A percentile compares a stretch with the other conserved stretches of the same genome.
These are phyloP conservation scores for Penicillium antarcticum DNA, from an alignment of 495 filamentous ascomycete species.

Conservation along the genomic window DNA sequence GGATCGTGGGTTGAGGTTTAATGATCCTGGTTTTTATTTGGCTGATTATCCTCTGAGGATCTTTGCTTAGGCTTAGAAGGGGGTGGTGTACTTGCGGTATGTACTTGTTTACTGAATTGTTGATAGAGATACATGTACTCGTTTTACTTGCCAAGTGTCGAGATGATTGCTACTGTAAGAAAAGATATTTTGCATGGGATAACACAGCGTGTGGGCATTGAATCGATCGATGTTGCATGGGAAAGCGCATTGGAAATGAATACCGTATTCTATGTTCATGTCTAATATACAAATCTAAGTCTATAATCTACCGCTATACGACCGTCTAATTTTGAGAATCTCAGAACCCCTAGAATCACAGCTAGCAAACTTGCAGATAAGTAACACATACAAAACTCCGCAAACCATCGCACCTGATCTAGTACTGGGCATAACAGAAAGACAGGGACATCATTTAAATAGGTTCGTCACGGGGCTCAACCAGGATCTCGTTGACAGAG, in stretches of 20 bases:
- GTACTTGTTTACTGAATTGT: too few species aligned
- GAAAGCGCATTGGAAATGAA: constrained; percentile 2
- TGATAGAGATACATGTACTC: too few species aligned
- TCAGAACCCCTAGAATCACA: background rate
- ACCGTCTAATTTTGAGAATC: constrained; percentile 1
- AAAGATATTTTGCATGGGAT: too few species aligned
- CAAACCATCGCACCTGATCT: too few species aligned
- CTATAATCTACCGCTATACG: constrained; percentile 1
- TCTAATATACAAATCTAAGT: constrained; percentile 1
- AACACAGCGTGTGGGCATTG: background rate
- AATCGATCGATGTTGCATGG: background rate
- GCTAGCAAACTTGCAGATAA: background rate
- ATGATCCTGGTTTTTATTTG: constrained; percentile 53
- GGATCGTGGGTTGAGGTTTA: constrained; percentile 70
- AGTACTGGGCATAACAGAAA: background rate
- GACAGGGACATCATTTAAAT: constrained; percentile 37
- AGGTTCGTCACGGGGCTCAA: constrained; percentile 69
- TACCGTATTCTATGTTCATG: background rate
- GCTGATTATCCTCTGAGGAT: background rate
- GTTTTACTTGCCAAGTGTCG: too few species aligned
- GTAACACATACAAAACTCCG: background rate
- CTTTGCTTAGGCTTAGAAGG: background rate
- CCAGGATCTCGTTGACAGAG: constrained; percentile 67
- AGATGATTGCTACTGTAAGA: too few species aligned
- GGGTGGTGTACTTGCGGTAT: too few species aligned